Percentiles rank a stretch among this genome's conserved stretches.
Evolutionary conservation across 2,329 filamentous ascomycete species (phyloP).

Genomic region (Ceratocystis papillata): DNA sequence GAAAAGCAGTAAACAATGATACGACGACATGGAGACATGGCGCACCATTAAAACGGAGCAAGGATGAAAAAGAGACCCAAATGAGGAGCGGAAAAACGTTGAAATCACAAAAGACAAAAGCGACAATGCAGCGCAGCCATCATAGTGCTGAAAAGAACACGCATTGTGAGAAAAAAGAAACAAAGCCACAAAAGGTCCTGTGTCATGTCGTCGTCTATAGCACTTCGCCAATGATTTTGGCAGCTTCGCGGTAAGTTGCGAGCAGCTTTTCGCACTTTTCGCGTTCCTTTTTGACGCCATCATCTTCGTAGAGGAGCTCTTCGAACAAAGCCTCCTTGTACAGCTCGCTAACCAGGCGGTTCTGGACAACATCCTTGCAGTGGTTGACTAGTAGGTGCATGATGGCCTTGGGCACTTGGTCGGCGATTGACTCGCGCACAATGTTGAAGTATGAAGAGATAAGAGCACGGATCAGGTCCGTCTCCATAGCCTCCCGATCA

Average conservation of each 20-base stretch:
- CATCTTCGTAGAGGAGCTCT: conserved; percentile 92
- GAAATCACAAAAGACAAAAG: conserved; percentile 11
- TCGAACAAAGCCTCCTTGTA: conserved; percentile 88
- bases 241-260: conserved; percentile 90
- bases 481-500: conserved; percentile 93
- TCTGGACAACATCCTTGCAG: conserved; percentile 96
- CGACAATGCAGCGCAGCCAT: conserved; percentile 3
- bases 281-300: conserved; percentile 90
- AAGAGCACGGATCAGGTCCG: conserved; percentile 87
- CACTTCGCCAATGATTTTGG: conserved; percentile 96
- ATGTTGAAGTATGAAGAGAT: conserved; percentile 99
- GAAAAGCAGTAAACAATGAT: not conserved
- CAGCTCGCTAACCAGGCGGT: conserved; percentile 85
- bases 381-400: conserved; percentile 99
- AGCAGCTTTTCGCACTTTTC: conserved; percentile 97
- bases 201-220: conserved; percentile 42
- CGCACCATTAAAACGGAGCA: conserved; percentile 10
- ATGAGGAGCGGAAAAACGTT: not conserved
- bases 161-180: conserved; percentile 8
- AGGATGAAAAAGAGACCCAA: not conserved
- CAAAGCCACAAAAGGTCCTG: not conserved
- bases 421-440: conserved; percentile 93
- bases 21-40: conserved; percentile 3
- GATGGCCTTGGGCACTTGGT: conserved; percentile 95
- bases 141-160: conserved; percentile 11